phyloP scores from a whole-genome alignment of 2,329 filamentous ascomycete species.

The Zopfia rhizophila region DNA sequence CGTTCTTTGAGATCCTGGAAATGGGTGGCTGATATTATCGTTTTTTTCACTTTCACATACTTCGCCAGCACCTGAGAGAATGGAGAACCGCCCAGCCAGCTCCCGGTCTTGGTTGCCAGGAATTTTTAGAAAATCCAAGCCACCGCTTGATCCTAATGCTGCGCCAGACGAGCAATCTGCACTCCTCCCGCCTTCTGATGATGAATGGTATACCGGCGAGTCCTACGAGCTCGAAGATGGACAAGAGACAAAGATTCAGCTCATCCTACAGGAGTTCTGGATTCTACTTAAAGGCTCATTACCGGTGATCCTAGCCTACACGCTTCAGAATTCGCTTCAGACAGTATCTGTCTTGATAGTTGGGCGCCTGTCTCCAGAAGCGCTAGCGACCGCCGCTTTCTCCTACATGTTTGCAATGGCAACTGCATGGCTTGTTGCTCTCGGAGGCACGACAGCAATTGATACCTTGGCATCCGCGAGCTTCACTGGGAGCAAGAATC shows the following conservation, averaged over 20 bases:
- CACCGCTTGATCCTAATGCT: constrained; percentile 22
- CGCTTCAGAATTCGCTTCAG: constrained; percentile 85
- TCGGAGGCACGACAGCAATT: constrained; percentile 86
- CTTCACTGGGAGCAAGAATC: constrained; percentile 83
- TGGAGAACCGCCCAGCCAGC: constrained; percentile 33
- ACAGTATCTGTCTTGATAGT: constrained; percentile 84
- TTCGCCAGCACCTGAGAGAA: constrained; percentile 26
- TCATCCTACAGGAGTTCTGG: constrained; percentile 69
- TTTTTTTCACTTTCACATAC: neutral
- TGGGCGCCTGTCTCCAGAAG: constrained; percentile 80
- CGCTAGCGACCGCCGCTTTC: constrained; percentile 83
- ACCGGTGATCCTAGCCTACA: constrained; percentile 85
- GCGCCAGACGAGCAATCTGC: constrained; percentile 55
- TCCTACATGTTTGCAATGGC: constrained; percentile 95
- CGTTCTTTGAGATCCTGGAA: too few relatives aligned
- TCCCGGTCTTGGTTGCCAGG: constrained; percentile 42
- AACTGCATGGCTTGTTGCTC: constrained; percentile 85
- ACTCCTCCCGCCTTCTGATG: constrained; percentile 55
- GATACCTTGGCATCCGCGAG: constrained; percentile 86
- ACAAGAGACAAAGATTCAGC: constrained; percentile 44
- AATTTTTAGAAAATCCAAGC: constrained; percentile 35
- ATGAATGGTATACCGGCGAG: constrained; percentile 49
- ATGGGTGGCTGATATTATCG: neutral
- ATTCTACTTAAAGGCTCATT: constrained; percentile 75
- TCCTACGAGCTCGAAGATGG: constrained; percentile 52